phyloP scores from a whole-genome alignment of 2,329 filamentous ascomycete genomes.

The Myriosclerotinia scirpicola region DNA sequence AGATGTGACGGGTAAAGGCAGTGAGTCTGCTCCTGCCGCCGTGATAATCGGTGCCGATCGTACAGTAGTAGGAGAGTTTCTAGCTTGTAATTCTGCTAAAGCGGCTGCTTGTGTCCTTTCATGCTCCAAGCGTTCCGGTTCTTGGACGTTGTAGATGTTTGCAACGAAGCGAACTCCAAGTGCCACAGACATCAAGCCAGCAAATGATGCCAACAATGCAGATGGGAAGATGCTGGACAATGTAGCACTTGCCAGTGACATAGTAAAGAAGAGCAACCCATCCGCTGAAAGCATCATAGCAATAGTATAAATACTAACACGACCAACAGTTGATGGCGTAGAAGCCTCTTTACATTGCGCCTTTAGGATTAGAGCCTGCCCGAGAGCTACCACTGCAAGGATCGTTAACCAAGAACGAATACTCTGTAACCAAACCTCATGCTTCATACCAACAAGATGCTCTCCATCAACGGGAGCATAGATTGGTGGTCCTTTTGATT shows the following conservation, averaged over 20 bases:
- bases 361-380: slow-evolving; percentile 62
- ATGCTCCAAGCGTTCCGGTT: slow-evolving; percentile 52
- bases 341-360: slow-evolving; percentile 65
- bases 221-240: slow-evolving; percentile 58
- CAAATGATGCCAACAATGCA: slow-evolving; percentile 54
- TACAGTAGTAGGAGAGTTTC: slow-evolving; percentile 30
- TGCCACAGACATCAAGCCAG: slow-evolving; percentile 56
- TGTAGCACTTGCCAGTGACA: slow-evolving; percentile 55
- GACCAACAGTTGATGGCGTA: slow-evolving; percentile 65
- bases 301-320: slow-evolving; percentile 64
- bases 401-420: slow-evolving; percentile 60
- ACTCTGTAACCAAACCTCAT: slow-evolving; percentile 57
- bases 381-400: slow-evolving; percentile 56
- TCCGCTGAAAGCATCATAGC: slow-evolving; percentile 63
- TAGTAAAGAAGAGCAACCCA: slow-evolving; percentile 56
- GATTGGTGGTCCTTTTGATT: slow-evolving; percentile 61
- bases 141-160: slow-evolving; percentile 62
- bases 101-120: slow-evolving; percentile 34
- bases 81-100: slow-evolving; percentile 34
- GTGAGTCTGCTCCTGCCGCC: slow-evolving; percentile 32
- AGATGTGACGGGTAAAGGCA: slow-evolving; percentile 22
- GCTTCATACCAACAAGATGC: slow-evolving; percentile 61
- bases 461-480: slow-evolving; percentile 52
- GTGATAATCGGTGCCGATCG: slow-evolving; percentile 33
- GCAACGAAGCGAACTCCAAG: slow-evolving; percentile 58